phyloP scores from a whole-genome alignment of 306 rosid species.

The Pyrus betulifolia region DNA sequence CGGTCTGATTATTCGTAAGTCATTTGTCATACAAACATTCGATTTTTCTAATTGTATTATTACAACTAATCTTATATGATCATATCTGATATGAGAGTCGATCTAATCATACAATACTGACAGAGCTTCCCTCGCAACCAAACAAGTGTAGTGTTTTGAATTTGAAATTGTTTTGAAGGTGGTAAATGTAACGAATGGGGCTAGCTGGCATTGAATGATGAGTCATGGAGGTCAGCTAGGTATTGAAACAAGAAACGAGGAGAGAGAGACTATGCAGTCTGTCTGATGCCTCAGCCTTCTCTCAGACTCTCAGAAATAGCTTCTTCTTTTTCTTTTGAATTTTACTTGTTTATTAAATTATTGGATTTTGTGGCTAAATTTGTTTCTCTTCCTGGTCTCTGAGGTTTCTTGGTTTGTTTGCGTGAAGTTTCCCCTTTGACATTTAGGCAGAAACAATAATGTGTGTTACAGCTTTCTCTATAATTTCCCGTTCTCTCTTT shows the following conservation, averaged over 20 bases:
- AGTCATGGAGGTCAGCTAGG: conserved; percentile 35
- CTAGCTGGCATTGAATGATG: conserved; percentile 50
- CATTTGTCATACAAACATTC: too few relatives aligned
- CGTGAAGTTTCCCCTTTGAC: conserved; percentile 60
- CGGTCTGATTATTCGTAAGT: too few relatives aligned
- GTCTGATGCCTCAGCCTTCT: background rate
- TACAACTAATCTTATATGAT: too few relatives aligned
- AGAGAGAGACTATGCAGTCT: background rate
- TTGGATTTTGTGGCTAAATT: background rate
- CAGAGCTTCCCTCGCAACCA: too few relatives aligned
- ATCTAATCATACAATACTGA: too few relatives aligned
- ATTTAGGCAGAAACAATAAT: conserved; percentile 1
- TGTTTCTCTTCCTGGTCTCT: background rate
- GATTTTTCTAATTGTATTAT: too few relatives aligned
- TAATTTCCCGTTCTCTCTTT: background rate
- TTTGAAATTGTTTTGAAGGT: conserved; percentile 8
- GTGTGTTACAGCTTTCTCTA: background rate
- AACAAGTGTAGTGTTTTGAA: conserved; percentile 12
- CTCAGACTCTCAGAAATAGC: background rate
- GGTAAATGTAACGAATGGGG: conserved; percentile 15
- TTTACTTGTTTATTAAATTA: background rate
- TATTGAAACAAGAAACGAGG: conserved; percentile 33
- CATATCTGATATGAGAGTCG: too few relatives aligned
- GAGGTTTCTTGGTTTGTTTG: conserved; percentile 20
- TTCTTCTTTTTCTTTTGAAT: background rate